Base-by-base conservation (phyloP, 257 asterid species). In the Nicotiana undulata region DNA sequence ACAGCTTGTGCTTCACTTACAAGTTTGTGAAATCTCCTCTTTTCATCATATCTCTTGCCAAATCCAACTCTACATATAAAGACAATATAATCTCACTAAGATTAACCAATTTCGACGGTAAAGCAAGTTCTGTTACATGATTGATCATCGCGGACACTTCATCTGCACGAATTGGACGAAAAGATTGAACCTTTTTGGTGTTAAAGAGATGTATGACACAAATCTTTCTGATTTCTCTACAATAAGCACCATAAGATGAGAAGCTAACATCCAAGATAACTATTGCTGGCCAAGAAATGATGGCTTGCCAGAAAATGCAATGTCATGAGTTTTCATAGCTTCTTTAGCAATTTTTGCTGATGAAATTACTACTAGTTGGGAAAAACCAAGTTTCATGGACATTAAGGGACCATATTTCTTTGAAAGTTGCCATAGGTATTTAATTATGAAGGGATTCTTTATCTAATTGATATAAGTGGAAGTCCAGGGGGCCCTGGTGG, bases 361-460 rank as follows among this genome's bases (percentile, higher is more conserved):
- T 40, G 81, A 83, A 66, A 85, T 82, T 2, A 86, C 83, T 6
- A 86, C 34, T 0, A 81, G 49, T 22, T 80, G 86, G 20, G 80
- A n/a, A 17, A 84, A 83, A 0, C 87, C 86, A 31, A 83, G 63
- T 11, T 83, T 86, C 32, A 83, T 5, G 49, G 70, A 83, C 40
- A 81, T n/a, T 20, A 81, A n/a, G 3, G 89, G 84, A 18, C 89
- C 89, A 53, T 86, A 81, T 40, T 78, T 66, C 13, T 79, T 81
- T 68, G 89, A 86, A 16, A 86, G 82, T 24, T 78, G 3, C 80
- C 79, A 49, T 4, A 81, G 72, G 74, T 81, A 74, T 51, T n/a
- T n/a, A n/a, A n/a, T 34, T 52, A 46, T 83, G 84, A 15, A 56
- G 76, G 13, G 66, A 40, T 29, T 32, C 16, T 34, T 32, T 26